Evolutionary conservation across 192 early-diverging fungal genomes (phyloP).

Genomic region (Pilobolus umbonatus): DNA sequence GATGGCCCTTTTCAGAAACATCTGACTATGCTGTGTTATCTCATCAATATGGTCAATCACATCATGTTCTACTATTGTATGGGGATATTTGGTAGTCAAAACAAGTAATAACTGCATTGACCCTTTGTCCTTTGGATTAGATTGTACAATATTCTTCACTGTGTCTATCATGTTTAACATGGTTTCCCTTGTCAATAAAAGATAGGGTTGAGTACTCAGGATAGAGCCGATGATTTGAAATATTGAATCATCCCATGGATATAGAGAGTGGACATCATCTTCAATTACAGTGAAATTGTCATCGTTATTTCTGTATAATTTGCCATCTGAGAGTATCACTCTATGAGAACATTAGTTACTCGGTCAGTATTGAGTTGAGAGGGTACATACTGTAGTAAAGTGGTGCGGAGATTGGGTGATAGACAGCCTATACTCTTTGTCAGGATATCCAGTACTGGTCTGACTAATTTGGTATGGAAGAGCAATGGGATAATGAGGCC

Average conservation of each 20-base stretch:
- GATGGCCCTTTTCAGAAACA: constrained; percentile 2
- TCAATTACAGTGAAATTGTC: background rate
- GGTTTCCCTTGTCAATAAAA: background rate
- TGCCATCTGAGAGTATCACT: background rate
- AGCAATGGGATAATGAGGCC: constrained; percentile 3
- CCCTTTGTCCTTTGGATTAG: background rate
- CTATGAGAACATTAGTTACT: background rate
- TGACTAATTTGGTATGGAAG: background rate
- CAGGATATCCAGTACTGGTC: background rate
- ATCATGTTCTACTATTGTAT: background rate
- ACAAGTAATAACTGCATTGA: constrained; percentile 3
- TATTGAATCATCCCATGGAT: background rate
- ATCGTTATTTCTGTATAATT: background rate
- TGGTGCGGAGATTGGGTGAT: background rate
- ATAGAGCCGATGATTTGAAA: background rate
- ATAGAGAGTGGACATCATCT: background rate
- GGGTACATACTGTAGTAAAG: background rate
- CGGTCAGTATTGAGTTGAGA: background rate
- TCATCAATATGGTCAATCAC: background rate
- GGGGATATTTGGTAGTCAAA: background rate
- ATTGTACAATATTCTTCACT: background rate
- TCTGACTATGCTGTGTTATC: background rate
- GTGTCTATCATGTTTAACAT: background rate
- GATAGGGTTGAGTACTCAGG: background rate
- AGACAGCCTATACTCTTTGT: background rate